Evolutionary conservation across 1,284 basidiomycete genomes (phyloP), one percentile per base, ranked within the genome.

Genomic region (Sparassis latifolia): DNA sequence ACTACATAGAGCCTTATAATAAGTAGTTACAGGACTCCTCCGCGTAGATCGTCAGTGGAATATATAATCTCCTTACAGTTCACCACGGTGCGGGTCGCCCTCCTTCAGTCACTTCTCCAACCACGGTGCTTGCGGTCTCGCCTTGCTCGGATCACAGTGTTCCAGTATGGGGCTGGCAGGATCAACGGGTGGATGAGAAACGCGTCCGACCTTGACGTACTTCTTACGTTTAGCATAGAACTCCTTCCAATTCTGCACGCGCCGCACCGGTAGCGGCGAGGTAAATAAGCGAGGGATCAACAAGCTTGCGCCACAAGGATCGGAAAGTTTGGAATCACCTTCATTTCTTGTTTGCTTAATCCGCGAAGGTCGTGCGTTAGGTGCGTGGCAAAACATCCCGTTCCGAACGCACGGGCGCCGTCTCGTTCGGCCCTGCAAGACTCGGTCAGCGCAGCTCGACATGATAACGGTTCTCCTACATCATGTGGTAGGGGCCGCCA

Each of bases 361-460:
- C 89, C 95, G 54, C 94, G 82, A 52, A 88, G 71, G 70, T 97
- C 94, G 70, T 97, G 88, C 38, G 93, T 97, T 44, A 84, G 79
- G 69, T 97, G 94, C 10, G 79, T 78, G 62, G 84, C 76, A 74
- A 97, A 97, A 68, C 94, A 97, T 4, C 93, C 93, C 1, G 95
- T 97, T 33, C 82, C 89, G 69, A 91, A 97, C 0, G 93, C 88
- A 58, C 94, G 75, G 32, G 90, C 89, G 10, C 91, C 92, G 66
- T 97, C 94, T 50, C 78, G 70, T 6, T 94, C 94, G 50, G 90
- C 84, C 74, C 92, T 93, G 62, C 42, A 58, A 57, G 42, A 37
- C 49, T 31, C 32, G 44, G 37, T 40, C 44, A 48, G 30, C 33
- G 20, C 20, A 20, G 20, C 20, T 20, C 20, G 20, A 20, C 20